phyloP scores from a whole-genome alignment of 2,329 filamentous ascomycete species.

The Venturia aucupariae region DNA sequence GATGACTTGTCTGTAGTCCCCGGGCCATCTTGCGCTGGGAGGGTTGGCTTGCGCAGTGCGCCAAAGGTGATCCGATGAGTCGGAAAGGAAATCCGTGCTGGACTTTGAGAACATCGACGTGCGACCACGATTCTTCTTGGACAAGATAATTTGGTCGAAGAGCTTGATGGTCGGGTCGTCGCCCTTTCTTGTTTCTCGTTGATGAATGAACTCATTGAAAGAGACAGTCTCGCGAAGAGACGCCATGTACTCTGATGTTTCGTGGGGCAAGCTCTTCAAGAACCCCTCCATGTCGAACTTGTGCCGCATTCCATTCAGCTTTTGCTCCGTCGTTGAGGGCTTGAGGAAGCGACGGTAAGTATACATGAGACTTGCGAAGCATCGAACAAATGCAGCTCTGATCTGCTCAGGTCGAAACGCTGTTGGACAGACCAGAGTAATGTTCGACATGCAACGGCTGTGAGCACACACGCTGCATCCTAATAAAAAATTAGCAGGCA shows the following conservation, averaged over 20 bases:
- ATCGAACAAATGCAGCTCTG: slow-evolving; percentile 58
- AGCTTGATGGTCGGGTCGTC: slow-evolving; percentile 60
- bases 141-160: slow-evolving; percentile 76
- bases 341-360: slow-evolving; percentile 57
- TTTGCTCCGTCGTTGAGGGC: slow-evolving; percentile 50
- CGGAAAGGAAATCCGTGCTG: slow-evolving; percentile 55
- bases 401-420: slow-evolving; percentile 59
- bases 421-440: slow-evolving; percentile 40
- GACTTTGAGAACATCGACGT: slow-evolving; percentile 55
- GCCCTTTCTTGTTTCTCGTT: slow-evolving; percentile 58
- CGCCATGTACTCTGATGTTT: slow-evolving; percentile 55
- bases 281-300: slow-evolving; percentile 60
- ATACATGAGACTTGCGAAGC: slow-evolving; percentile 59
- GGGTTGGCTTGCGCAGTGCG: slow-evolving; percentile 52
- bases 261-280: slow-evolving; percentile 52
- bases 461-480: slow-evolving; percentile 46
- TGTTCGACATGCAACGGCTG: slow-evolving; percentile 9
- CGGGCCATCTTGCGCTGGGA: slow-evolving; percentile 44
- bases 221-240: slow-evolving; percentile 57
- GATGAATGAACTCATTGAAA: slow-evolving; percentile 79
- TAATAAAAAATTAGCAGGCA: slow-evolving; percentile 14
- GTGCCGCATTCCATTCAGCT: slow-evolving; percentile 53
- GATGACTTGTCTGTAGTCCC: slow-evolving; percentile 44
- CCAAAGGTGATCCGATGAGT: slow-evolving; percentile 73
- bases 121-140: slow-evolving; percentile 62